A percentile compares a stretch with the other conserved stretches of the same genome.
These are phyloP conservation scores for Mortierella sp. DNA, from an alignment of 371 early-diverging fungal genomes.

Conservation along the genomic window DNA sequence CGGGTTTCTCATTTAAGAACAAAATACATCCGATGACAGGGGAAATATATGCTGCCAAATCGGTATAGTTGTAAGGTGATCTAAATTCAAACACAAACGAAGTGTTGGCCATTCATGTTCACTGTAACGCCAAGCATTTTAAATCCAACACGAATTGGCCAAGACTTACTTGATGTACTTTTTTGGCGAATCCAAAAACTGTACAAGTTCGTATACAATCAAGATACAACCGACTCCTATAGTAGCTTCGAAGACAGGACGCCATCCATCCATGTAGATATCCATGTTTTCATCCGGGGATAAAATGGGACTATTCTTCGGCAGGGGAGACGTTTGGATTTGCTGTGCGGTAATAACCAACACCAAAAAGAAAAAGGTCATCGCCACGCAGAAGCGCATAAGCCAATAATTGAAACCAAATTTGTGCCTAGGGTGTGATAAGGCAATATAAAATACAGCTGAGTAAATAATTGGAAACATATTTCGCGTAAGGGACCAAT, in stretches of 20 bases:
- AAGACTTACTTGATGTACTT: constrained; percentile 39
- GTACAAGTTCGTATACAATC: constrained; percentile 29
- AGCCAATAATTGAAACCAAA: constrained; percentile 44
- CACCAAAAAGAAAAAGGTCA: constrained; percentile 35
- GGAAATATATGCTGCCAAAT: constrained; percentile 24
- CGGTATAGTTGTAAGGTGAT: constrained; percentile 49
- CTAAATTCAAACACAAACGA: constrained; percentile 11
- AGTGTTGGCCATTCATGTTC: background rate
- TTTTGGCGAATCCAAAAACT: constrained; percentile 34
- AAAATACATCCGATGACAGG: constrained; percentile 36
- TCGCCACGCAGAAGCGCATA: constrained; percentile 20
- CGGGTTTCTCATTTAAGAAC: constrained; percentile 9
- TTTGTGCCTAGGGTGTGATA: constrained; percentile 37
- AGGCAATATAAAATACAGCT: background rate
- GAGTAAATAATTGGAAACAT: background rate
- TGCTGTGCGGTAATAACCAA: constrained; percentile 40
- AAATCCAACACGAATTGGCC: background rate
- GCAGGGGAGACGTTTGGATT: background rate
- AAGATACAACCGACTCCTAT: constrained; percentile 30
- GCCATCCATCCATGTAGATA: constrained; percentile 25
- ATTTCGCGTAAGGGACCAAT: background rate
- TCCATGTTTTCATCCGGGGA: background rate
- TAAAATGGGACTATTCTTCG: background rate
- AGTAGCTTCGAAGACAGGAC: constrained; percentile 25
- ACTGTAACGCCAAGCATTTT: no score